Conservation (phyloP, 164 flowering plant genomes). For the Stephania cephalantha region DNA sequence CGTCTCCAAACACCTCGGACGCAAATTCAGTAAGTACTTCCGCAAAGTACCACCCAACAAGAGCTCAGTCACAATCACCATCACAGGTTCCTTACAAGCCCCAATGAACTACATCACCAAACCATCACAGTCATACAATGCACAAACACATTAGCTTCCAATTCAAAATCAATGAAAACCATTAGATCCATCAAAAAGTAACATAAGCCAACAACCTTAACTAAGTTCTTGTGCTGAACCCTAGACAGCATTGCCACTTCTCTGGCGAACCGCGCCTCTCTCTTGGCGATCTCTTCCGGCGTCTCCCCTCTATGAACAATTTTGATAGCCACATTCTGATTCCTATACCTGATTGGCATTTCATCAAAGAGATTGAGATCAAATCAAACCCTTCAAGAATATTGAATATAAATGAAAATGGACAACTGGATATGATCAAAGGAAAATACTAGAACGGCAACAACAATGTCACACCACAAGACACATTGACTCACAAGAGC, state of each 20-base stretch:
- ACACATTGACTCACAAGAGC: no score
- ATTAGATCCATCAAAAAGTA: neutral
- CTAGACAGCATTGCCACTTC: slow-evolving; percentile 85
- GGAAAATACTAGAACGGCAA: no score
- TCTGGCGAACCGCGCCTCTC: slow-evolving; percentile 65
- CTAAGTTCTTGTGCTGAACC: slow-evolving; percentile 92
- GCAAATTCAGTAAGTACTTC: slow-evolving; percentile 60
- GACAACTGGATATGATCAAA: neutral
- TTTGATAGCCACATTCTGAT: slow-evolving; percentile 88
- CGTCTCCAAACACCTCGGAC: slow-evolving; percentile 67
- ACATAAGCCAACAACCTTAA: slow-evolving; percentile 48
- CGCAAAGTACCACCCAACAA: slow-evolving; percentile 79
- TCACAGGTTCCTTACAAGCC: slow-evolving; percentile 74
- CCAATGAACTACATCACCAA: slow-evolving; percentile 67
- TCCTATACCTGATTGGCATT: slow-evolving; percentile 48
- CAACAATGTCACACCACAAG: no score
- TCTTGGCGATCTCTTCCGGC: slow-evolving; percentile 71
- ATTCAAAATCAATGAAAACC: neutral
- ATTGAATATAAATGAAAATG: neutral
- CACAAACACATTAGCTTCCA: neutral
- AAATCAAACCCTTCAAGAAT: slow-evolving; percentile 1
- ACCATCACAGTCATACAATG: slow-evolving; percentile 1
- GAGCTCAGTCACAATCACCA: slow-evolving; percentile 92
- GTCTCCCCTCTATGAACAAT: slow-evolving; percentile 74
- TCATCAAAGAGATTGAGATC: slow-evolving; percentile 4